Base-by-base conservation (phyloP, 2,329 filamentous ascomycete genomes). In the Fusarium acutatum region DNA sequence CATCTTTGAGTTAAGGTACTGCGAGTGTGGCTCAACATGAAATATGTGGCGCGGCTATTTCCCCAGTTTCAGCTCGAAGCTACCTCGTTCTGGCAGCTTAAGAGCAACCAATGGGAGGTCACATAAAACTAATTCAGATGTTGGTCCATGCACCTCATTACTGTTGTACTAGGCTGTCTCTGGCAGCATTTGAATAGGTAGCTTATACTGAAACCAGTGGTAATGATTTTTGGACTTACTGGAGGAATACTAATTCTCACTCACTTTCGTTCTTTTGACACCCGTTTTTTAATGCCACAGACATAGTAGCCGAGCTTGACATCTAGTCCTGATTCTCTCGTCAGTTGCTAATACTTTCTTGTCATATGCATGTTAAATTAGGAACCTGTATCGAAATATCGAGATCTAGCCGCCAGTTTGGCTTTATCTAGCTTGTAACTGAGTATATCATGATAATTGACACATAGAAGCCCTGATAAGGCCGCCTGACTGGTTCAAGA, bases 381-480 rank as follows among this genome's bases (percentile, higher is more conserved):
- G 18, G 13, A 22, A 26, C 13, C 6, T 22, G 6, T 7, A 17
- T 28, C 5, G 6, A 26, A 13, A 53, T 12, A 37, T 28, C 6
- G 22, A 53, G 20, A n/a, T 28, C 7, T 13, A 53, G 14, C 24
- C 34, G 11, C 20, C 14, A 40, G 7, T 15, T 28, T 38, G 4
- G 7, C 1, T 17, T 17, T 3, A 38, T 28, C 14, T 17, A 28
- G 11, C 15, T n/a, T 28, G 2, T 7, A 53, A 53, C 10, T 7
- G 0, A 38, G 6, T 7, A 14, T 5, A 28, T 9, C 6, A n/a
- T 9, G 6, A 13, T 28, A 14, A 6, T 18, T n/a, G 3, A 18
- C 5, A n/a, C 17, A 10, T 14, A 32, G 6, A 43, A n/a, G 12
- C 26, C 20, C 22, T 9, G 18, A 32, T 10, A 43, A 30, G 20